Base-by-base conservation (phyloP, 1,284 basidiomycete species). In the Heterobasidion annosum region DNA sequence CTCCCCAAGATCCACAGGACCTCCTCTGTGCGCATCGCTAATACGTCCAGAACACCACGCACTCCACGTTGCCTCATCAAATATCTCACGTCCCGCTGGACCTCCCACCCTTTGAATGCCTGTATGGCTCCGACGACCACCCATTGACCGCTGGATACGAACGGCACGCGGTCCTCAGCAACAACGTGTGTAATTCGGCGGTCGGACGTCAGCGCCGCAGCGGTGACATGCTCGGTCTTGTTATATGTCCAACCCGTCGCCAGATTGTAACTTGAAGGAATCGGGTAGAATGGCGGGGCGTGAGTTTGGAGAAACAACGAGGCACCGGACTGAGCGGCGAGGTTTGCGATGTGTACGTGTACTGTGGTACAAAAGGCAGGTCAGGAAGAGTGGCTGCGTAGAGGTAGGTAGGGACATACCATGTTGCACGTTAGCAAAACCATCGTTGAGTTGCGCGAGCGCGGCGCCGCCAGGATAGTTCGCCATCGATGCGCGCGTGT, bases 381-480 rank as follows among this genome's bases (percentile, higher is more conserved):
- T 44, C 16, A 45, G 47, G 8, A 42, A 2, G 44, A 42, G 32
- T 3, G 44, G 13, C 18, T 19, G 25, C 25, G 25, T 25, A 25
- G 25, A 25, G 0, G 25, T 25, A 25, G 5, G 25, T 25, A 25
- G 3, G 1, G 25, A 46, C 67, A 62, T 57, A 74, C 75, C 68
- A 47, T 68, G 57, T 48, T 65, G 54, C 48, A 66, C 67, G 37
- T 60, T 65, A 25, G 60, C 68, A 64, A 72, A 77, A 33, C 69
- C 66, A 42, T 68, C 61, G 59, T 96, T 89, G 59, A 96, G 80
- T 0, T 67, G 62, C 3, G 65, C 64, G 52, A 97, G 72, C 0
- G 93, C 90, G 6, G 77, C 68, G 0, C 96, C 96, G 1, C 96
- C 96, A 0, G 96, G 94, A 64, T 99, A 98, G 69, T 98, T 99